Conservation (phyloP, 2,329 filamentous ascomycete genomes). For the Arthrobotrys conoides region DNA sequence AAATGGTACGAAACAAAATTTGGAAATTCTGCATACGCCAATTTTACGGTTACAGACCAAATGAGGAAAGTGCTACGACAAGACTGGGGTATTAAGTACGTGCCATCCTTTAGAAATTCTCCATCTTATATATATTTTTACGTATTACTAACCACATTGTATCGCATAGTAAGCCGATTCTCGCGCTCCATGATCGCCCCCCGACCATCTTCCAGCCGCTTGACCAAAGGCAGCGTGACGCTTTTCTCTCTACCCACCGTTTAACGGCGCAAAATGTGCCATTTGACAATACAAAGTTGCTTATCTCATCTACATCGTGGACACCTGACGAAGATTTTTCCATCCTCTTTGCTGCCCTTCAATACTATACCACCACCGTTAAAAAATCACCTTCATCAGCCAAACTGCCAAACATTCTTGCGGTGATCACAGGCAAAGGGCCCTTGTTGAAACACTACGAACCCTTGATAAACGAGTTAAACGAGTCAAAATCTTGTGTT, state of each 20-base stretch:
- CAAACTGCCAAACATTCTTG: slow-evolving; percentile 78
- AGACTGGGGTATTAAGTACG: slow-evolving; percentile 58
- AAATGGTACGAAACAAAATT: slow-evolving; percentile 82
- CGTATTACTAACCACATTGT: not conserved
- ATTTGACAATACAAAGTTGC: slow-evolving; percentile 75
- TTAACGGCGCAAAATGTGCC: slow-evolving; percentile 73
- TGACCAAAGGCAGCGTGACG: slow-evolving; percentile 69
- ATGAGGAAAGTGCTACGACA: slow-evolving; percentile 73
- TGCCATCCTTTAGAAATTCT: not conserved
- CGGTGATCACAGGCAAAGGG: slow-evolving; percentile 94
- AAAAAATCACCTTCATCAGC: slow-evolving; percentile 63
- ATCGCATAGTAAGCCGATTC: slow-evolving; percentile 71
- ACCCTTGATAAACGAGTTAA: slow-evolving; percentile 75
- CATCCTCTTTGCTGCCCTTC: slow-evolving; percentile 84
- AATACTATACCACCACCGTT: slow-evolving; percentile 72
- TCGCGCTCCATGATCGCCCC: slow-evolving; percentile 88
- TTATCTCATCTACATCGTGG: slow-evolving; percentile 97
- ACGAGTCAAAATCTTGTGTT: slow-evolving; percentile 75
- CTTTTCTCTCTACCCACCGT: slow-evolving; percentile 77
- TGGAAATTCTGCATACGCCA: slow-evolving; percentile 77
- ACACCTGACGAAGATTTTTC: slow-evolving; percentile 96
- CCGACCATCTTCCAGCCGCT: slow-evolving; percentile 84
- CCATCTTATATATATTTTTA: not conserved
- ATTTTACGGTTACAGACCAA: slow-evolving; percentile 89
- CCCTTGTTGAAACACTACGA: slow-evolving; percentile 85